phyloP scores from a whole-genome alignment of 202 grass and related monocot genomes.

The Hordeum pubiflorum region DNA sequence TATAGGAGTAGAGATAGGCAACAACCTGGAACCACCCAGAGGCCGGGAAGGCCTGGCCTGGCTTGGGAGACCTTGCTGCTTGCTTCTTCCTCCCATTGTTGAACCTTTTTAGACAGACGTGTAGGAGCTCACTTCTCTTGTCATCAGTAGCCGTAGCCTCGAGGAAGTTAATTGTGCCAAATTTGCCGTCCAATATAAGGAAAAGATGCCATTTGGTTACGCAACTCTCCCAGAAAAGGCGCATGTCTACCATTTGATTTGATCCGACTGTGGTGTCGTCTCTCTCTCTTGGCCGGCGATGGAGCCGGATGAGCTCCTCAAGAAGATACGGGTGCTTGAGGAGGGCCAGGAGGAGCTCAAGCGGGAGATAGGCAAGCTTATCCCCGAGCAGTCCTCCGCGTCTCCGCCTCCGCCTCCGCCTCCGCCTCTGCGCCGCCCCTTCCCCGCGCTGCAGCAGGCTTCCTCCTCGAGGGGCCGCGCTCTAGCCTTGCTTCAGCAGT shows the following conservation, averaged over 20 bases:
- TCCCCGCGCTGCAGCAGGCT: neutral
- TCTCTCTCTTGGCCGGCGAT: neutral
- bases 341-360: constrained; percentile 54
- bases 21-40: neutral
- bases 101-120: neutral
- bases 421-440: neutral
- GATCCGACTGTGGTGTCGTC: neutral
- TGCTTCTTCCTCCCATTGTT: too few relatives aligned
- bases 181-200: neutral
- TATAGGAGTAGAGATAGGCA: too few relatives aligned
- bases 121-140: neutral
- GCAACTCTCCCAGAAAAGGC: neutral
- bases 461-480: neutral
- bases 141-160: neutral
- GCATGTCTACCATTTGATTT: constrained; percentile 23
- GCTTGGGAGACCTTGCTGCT: too few relatives aligned
- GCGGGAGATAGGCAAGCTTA: constrained; percentile 50
- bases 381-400: neutral
- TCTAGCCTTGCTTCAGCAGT: constrained; percentile 11
- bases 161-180: neutral
- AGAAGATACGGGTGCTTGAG: constrained; percentile 67
- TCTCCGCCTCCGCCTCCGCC: neutral
- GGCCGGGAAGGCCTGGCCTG: neutral
- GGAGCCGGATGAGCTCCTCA: constrained; percentile 49
- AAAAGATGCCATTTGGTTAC: constrained; percentile 3